Evolutionary conservation across 2,329 filamentous ascomycete genomes (phyloP).

Genomic region (Alternaria brassicicola): DNA sequence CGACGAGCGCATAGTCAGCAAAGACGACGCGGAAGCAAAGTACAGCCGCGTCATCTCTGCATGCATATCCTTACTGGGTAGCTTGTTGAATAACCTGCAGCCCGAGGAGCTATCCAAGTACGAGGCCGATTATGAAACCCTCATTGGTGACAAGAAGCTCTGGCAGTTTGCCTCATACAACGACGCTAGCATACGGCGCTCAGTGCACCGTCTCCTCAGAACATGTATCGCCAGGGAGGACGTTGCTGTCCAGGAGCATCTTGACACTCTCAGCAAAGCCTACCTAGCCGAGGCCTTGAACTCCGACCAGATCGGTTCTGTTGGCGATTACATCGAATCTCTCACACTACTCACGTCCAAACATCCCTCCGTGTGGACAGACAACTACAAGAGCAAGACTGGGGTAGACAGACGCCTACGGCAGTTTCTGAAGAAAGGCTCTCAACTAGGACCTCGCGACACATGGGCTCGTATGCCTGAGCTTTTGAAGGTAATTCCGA

Average conservation of each 20-base stretch:
- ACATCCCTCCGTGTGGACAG: conserved; percentile 76
- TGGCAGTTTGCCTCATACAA: conserved; percentile 65
- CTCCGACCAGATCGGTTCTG: conserved; percentile 74
- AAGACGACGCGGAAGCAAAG: conserved; percentile 85
- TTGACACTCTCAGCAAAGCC: conserved; percentile 66
- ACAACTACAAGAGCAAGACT: conserved; percentile 64
- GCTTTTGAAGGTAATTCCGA: conserved; percentile 65
- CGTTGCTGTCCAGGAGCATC: conserved; percentile 44
- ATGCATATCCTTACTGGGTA: conserved; percentile 61
- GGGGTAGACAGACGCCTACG: conserved; percentile 64
- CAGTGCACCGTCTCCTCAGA: conserved; percentile 63
- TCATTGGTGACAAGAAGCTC: conserved; percentile 67
- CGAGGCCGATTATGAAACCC: conserved; percentile 65
- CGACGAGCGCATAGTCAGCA: conserved; percentile 82
- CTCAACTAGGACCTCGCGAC: conserved; percentile 72
- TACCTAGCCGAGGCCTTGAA: conserved; percentile 78
- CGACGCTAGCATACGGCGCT: conserved; percentile 64
- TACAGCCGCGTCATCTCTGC: conserved; percentile 78
- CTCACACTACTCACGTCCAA: conserved; percentile 69
- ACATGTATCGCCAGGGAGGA: conserved; percentile 58
- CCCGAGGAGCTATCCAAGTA: conserved; percentile 65
- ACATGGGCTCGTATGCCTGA: conserved; percentile 75
- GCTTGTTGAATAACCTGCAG: conserved; percentile 56
- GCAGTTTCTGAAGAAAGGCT: conserved; percentile 80
- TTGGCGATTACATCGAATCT: conserved; percentile 71